Base-by-base conservation (phyloP, 2,329 filamentous ascomycete species). In the Grosmannia clavigera region DNA sequence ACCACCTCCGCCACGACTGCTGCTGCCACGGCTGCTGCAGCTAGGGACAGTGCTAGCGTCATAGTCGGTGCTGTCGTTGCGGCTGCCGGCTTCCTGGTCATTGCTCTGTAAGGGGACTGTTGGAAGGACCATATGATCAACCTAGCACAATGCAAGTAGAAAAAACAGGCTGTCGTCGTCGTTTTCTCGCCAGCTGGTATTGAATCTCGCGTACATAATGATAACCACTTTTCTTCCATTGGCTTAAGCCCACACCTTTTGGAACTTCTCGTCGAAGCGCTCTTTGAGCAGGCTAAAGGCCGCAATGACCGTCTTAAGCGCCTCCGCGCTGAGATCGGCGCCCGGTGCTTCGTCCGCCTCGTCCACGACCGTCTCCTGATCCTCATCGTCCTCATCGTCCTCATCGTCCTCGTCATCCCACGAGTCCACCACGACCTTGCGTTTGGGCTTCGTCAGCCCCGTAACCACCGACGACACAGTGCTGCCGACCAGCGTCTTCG, bases 261-360 rank as follows among this genome's bases (percentile, higher is more conserved):
- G 75, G 70, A 88, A 87, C 73, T 85, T 88, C 53, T 76, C 74
- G 64, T 85, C 79, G 68, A 87, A 88, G 60, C 82, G 80, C 33
- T 74, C 72, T 66, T 79, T 79, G 63, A 88, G 67, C 65, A 76
- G 70, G 62, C 73, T 75, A 66, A 87, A 86, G 1, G 82, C 81
- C 65, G 75, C 76, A 16, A 85, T 72, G 29, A 88, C 83, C 64
- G 79, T 78, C 64, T 76, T 66, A 67, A 87, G 67, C 43, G 50
- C 25, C 29, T 74, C 75, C 54, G 70, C 73, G 46, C 74, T 77
- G 55, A n/a, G 46, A 38, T 77, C 76, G 35, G 75, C 38, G 4
- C 16, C 43, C 10, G 7, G 19, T 5, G 3, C 43, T 6, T 19
- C 19, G 12, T 46, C 43, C 4, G 43, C 43, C 16, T 43, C 40